These are phyloP conservation scores for Claviceps maximensis DNA, from an alignment of 2,329 filamentous ascomycete species.

Conservation along the genomic window DNA sequence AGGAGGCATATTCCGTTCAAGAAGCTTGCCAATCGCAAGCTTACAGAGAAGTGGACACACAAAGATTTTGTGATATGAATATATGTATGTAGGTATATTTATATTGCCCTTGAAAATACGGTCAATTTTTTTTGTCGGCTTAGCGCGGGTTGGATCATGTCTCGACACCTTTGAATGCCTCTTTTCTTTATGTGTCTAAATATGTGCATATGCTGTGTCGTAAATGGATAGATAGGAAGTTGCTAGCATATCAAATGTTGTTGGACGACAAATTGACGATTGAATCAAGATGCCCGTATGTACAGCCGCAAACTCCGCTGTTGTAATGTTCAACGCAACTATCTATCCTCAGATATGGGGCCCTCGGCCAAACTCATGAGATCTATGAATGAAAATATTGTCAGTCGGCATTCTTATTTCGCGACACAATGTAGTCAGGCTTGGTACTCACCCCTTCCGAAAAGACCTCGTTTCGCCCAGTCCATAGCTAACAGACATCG, in stretches of 20 bases:
- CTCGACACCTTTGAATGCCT: background rate
- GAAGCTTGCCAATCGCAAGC: conserved; percentile 68
- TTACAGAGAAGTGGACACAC: conserved; percentile 93
- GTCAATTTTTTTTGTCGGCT: background rate
- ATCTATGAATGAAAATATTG: conserved; percentile 21
- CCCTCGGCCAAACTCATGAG: conserved; percentile 36
- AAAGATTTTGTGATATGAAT: conserved; percentile 59
- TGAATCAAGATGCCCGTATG: background rate
- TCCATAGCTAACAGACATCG: conserved; percentile 89
- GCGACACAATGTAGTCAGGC: background rate
- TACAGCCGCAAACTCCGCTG: background rate
- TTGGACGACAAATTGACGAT: background rate
- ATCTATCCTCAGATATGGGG: background rate
- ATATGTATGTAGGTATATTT: background rate
- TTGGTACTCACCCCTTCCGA: conserved; percentile 69
- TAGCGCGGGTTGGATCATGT: background rate
- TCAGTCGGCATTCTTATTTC: background rate
- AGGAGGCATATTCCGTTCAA: conserved; percentile 65
- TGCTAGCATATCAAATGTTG: background rate
- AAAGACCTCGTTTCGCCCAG: conserved; percentile 92
- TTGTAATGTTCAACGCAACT: background rate
- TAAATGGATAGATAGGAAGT: background rate
- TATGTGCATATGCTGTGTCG: background rate
- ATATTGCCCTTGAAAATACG: background rate
- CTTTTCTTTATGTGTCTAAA: background rate